A percentile compares a stretch with the other conserved stretches of the same genome.
These are phyloP conservation scores for Themeda triandra DNA, from an alignment of 176 grass and related monocot genomes.

Conservation along the genomic window DNA sequence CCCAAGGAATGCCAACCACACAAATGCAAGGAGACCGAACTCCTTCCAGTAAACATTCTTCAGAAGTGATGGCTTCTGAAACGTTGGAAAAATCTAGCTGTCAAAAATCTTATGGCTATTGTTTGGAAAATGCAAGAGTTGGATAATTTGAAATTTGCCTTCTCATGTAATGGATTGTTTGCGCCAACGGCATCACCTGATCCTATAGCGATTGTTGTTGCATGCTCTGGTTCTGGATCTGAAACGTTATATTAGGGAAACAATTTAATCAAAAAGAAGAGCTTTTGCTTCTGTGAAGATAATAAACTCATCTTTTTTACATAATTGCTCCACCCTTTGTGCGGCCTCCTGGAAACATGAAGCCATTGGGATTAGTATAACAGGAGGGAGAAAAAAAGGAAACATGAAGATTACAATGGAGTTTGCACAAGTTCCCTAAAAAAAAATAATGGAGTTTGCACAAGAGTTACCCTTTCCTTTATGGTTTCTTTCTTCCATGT, in stretches of 20 bases:
- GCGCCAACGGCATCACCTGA: not conserved
- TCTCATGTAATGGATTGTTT: not conserved
- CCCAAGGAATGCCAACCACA: constrained; percentile 68
- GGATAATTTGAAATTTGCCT: not conserved
- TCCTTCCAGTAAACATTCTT: constrained; percentile 79
- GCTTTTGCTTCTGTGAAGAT: not conserved
- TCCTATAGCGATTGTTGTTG: constrained; percentile 13
- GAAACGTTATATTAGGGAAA: not conserved
- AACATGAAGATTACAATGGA: not conserved
- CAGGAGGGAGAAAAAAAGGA: not conserved
- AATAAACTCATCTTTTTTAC: not conserved
- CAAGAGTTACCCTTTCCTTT: constrained; percentile 31
- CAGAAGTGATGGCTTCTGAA: constrained; percentile 50
- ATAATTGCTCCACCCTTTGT: not conserved
- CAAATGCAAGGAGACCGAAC: constrained; percentile 61
- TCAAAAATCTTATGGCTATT: not conserved
- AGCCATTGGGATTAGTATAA: no score
- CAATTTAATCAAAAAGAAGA: not conserved
- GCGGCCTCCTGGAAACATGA: not conserved
- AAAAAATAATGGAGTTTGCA: no score
- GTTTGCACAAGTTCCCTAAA: not conserved
- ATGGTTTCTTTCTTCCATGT: constrained; percentile 66
- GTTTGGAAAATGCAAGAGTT: not conserved
- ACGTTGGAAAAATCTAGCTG: not conserved
- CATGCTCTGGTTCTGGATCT: constrained; percentile 55